Evolutionary conservation across 176 grass and related monocot genomes (phyloP).

Genomic region (Phyllostachys edulis): DNA sequence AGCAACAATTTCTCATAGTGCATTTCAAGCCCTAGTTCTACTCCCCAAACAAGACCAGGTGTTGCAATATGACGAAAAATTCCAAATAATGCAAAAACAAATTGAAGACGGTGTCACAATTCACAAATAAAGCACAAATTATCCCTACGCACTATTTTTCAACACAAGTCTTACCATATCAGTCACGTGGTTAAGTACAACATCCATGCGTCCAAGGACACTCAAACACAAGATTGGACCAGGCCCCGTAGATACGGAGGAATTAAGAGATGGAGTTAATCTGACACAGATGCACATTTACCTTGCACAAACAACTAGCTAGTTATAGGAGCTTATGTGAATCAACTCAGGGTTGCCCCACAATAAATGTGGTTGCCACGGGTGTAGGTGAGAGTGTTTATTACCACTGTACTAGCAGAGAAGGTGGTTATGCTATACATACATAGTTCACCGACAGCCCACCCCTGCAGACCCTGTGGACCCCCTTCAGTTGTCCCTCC

Average conservation of each 20-base stretch:
- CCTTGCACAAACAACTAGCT: conserved; percentile 28
- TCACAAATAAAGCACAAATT: not conserved
- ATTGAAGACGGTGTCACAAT: not conserved
- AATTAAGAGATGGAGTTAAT: conserved; percentile 11
- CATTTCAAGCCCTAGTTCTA: conserved; percentile 13
- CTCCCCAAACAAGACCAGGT: not conserved
- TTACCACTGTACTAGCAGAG: conserved; percentile 53
- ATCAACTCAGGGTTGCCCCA: conserved; percentile 42
- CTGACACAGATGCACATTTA: conserved; percentile 17
- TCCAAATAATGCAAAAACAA: conserved; percentile 27
- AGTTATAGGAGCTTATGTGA: conserved; percentile 14
- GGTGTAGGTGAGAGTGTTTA: conserved; percentile 81
- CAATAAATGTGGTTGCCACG: conserved; percentile 65
- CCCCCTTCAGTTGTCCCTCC: conserved; percentile 39
- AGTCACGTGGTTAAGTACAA: conserved; percentile 5
- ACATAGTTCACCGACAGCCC: conserved; percentile 75
- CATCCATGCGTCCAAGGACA: conserved; percentile 23
- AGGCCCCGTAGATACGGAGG: not conserved
- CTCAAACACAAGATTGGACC: conserved; percentile 31
- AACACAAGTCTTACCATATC: conserved; percentile 26
- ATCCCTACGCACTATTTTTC: not conserved
- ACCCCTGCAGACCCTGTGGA: conserved; percentile 38
- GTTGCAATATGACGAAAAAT: not conserved
- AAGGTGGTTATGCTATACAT: conserved; percentile 52
- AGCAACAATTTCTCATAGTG: not conserved